Evolutionary conservation across 2,329 filamentous ascomycete genomes (phyloP).

Genomic region (Fusarium clavum): DNA sequence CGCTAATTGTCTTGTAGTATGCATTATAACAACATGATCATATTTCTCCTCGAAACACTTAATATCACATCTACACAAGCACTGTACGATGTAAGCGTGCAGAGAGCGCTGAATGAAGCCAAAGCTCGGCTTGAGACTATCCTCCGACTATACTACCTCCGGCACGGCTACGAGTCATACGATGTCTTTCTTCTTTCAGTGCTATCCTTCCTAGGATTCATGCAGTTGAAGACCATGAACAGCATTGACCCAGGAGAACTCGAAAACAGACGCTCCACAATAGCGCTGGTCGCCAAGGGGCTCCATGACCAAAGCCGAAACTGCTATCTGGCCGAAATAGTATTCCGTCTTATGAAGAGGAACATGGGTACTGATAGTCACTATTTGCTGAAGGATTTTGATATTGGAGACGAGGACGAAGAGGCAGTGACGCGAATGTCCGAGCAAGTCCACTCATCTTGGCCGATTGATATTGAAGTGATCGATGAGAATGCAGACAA

Average conservation of each 20-base stretch:
- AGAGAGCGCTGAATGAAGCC: not conserved
- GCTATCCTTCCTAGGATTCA: not conserved
- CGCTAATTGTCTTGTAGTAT: not conserved
- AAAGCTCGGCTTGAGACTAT: not conserved
- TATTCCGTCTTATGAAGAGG: not conserved
- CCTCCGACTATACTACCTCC: not conserved
- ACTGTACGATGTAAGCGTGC: not conserved
- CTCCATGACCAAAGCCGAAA: not conserved
- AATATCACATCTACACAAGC: not conserved
- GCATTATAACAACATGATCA: not conserved
- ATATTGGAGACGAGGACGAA: not conserved
- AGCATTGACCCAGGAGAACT: rapidly evolving
- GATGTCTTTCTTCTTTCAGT: not conserved
- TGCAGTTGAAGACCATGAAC: not conserved
- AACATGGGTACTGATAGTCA: not conserved
- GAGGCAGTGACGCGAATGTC: not conserved
- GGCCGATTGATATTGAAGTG: not conserved
- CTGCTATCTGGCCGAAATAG: not conserved
- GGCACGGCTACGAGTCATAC: not conserved
- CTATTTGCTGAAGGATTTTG: rapidly evolving
- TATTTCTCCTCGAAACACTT: not conserved
- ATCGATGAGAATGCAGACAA: not conserved
- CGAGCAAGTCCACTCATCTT: not conserved
- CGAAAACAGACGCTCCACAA: not conserved
- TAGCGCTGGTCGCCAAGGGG: not conserved